A percentile compares a stretch with the other conserved stretches of the same genome.
Evolutionary conservation across 192 early-diverging fungal species (phyloP).

Genomic region (Gonapodya prolifera): DNA sequence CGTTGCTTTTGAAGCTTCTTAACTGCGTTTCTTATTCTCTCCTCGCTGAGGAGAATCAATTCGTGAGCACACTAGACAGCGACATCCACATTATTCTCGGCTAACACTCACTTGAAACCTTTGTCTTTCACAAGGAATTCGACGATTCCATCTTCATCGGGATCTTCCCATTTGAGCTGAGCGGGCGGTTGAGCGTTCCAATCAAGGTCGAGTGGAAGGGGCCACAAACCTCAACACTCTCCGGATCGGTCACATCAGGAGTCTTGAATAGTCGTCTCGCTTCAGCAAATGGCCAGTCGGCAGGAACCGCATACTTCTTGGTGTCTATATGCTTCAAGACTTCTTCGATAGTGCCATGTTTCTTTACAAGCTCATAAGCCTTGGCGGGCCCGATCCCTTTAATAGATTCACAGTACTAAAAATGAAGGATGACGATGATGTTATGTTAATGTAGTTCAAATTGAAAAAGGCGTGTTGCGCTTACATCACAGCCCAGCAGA

Average conservation of each 20-base stretch:
- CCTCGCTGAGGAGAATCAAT: constrained; percentile 43
- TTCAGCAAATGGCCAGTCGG: constrained; percentile 78
- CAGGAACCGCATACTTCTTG: constrained; percentile 65
- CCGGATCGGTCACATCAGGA: constrained; percentile 65
- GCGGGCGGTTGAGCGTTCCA: not conserved
- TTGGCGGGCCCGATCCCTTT: constrained; percentile 81
- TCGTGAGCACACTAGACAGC: not conserved
- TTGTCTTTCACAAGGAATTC: constrained; percentile 88
- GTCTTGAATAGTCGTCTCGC: constrained; percentile 77
- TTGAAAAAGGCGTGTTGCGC: not conserved
- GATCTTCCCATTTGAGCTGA: constrained; percentile 58
- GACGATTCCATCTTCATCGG: constrained; percentile 70
- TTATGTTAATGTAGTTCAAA: too few relatives aligned
- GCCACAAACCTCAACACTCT: constrained; percentile 44
- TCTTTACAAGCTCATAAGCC: constrained; percentile 70
- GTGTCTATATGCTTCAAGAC: constrained; percentile 56
- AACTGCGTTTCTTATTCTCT: constrained; percentile 66
- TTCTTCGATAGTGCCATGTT: constrained; percentile 70
- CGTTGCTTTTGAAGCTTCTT: constrained; percentile 68
- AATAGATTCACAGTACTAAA: constrained; percentile 79
- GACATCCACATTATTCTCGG: not conserved
- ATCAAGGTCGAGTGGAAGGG: not conserved
- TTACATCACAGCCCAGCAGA: constrained; percentile 78
- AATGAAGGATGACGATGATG: too few relatives aligned
- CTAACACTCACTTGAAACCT: constrained; percentile 66